Evolutionary conservation across 2,329 filamentous ascomycete species (phyloP), one percentile per base, ranked within the genome.

Genomic region (Colletotrichum theobromicola): DNA sequence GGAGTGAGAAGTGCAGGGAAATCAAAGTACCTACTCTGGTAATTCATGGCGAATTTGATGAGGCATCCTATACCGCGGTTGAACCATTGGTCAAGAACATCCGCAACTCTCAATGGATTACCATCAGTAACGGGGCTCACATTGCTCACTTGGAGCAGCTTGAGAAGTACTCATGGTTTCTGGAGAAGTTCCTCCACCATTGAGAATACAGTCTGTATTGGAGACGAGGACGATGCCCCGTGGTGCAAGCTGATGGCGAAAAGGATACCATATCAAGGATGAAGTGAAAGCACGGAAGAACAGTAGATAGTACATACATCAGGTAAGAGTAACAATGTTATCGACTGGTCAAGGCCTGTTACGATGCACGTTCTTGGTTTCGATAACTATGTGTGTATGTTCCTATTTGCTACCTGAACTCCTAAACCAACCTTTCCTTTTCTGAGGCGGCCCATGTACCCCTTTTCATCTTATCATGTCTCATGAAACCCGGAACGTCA

Each of bases 71-170:
- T 64, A 79, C 79, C 0, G 78, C 79, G 0, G 81, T 84, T 79
- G 78, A 79, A 60, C 81, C 83, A 2, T 85, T 83, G 67, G 84
- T 84, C 37, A 78, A 84, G 5, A 57, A 79, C 24, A 84, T 85
- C 30, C 34, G 72, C n/a, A 82, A 82, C 35, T 81, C 79, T 3
- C 82, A 83, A 70, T 85, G 81, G 84, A 72, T 85, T 9, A 82
- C 78, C 5, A 50, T 85, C n/a, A 81, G 82, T 3, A 76, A 82
- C 63, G 82, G 82, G 2, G 79, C 81, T 3, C 83, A 85, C 67
- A 79, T 84, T 32, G 77, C 80, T 13, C 81, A 84, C 62, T 77
- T 84, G 12, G 81, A 83, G 50, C 79, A 82, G 28, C 76, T 78
- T 4, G 77, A 80, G 68, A 79, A 77, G 66, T 81, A 83, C 42